A percentile compares a stretch with the other conserved stretches of the same genome.
Conservation (phyloP, 2,329 filamentous ascomycete species). For the Ceratocystis diversiconidia region DNA sequence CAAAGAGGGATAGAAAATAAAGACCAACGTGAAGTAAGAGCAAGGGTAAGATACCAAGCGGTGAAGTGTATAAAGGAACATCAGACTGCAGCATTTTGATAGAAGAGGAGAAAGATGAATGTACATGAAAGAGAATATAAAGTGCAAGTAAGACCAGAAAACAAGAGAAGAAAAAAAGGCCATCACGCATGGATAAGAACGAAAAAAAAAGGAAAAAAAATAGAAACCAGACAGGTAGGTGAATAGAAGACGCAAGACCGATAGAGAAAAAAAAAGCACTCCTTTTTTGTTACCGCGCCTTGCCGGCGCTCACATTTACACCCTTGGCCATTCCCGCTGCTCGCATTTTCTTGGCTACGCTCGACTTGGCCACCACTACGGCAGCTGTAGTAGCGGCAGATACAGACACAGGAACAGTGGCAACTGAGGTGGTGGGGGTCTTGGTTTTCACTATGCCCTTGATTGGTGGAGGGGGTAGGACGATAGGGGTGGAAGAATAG, state of each 20-base stretch:
- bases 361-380: background rate
- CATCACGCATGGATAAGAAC: background rate
- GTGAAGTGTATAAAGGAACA: background rate
- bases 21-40: too few species aligned
- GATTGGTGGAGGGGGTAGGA: background rate
- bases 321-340: background rate
- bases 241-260: background rate
- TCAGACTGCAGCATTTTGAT: conserved; percentile 1
- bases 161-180: background rate
- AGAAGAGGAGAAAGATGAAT: background rate
- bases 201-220: background rate
- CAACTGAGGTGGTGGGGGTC: too few species aligned
- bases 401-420: background rate
- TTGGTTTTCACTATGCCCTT: background rate
- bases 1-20: too few species aligned
- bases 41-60: background rate
- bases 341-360: background rate
- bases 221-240: background rate
- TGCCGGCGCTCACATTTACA: background rate
- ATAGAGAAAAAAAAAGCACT: too few species aligned
- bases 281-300: background rate
- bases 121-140: background rate
- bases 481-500: background rate
- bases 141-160: background rate
- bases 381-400: background rate